Conservation (phyloP, 257 asterid species). For the Lycium barbarum region DNA sequence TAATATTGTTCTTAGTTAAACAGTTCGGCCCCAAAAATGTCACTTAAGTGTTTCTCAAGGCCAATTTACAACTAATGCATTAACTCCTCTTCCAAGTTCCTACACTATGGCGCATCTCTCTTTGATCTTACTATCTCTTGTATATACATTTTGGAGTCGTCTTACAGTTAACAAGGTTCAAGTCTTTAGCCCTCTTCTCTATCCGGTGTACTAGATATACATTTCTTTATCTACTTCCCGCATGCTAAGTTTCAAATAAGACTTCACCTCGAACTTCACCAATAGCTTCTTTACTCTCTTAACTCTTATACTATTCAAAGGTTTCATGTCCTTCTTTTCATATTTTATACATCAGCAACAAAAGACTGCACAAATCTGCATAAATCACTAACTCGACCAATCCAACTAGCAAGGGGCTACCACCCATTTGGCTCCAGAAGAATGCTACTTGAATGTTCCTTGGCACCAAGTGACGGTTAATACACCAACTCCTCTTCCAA, state of each 20-base stretch:
- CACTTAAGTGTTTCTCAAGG: neutral
- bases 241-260: neutral
- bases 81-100: constrained; percentile 20
- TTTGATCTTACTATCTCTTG: constrained; percentile 15
- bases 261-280: neutral
- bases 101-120: neutral
- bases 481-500: constrained; percentile 27
- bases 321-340: neutral
- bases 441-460: constrained; percentile 6
- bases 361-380: neutral
- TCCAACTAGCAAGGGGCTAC: constrained; percentile 22
- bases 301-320: constrained; percentile 15
- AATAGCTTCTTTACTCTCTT: constrained; percentile 6
- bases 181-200: neutral
- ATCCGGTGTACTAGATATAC: neutral
- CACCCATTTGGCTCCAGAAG: constrained; percentile 17
- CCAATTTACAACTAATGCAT: neutral
- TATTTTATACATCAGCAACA: neutral
- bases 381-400: constrained; percentile 3
- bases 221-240: neutral
- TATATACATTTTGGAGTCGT: neutral
- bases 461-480: neutral
- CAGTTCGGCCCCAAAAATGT: neutral
- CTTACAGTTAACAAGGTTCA: constrained; percentile 6
- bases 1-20: neutral